phyloP scores from a whole-genome alignment of 345 rosid species.

The Balakata baccata region DNA sequence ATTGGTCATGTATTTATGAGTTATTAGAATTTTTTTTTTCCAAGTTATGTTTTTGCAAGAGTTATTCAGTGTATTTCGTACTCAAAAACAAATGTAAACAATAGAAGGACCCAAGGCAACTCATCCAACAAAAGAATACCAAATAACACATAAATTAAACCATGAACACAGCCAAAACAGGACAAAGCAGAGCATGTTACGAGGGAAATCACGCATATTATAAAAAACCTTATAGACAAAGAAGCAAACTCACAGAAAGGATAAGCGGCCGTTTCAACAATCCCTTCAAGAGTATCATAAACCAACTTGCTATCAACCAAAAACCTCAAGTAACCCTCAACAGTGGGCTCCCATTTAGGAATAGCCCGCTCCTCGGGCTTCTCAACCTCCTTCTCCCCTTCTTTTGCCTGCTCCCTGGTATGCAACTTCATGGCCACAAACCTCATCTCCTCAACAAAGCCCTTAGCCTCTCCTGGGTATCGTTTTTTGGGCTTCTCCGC shows the following conservation, averaged over 20 bases:
- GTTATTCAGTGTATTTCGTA: not conserved
- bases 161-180: not conserved
- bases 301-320: constrained; percentile 91
- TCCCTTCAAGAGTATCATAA: constrained; percentile 77
- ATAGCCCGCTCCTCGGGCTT: constrained; percentile 64
- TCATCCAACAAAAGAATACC: not conserved
- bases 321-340: constrained; percentile 81
- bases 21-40: no score
- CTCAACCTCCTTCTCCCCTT: constrained; percentile 79
- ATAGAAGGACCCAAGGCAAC: not conserved
- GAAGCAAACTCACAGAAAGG: constrained; percentile 62
- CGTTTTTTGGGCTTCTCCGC: constrained; percentile 70
- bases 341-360: constrained; percentile 69
- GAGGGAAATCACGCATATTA: not conserved
- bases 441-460: constrained; percentile 99
- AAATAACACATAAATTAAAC: not conserved
- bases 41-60: no score
- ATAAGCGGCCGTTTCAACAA: constrained; percentile 55
- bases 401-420: constrained; percentile 79
- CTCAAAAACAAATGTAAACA: not conserved
- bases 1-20: no score
- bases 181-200: not conserved
- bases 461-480: constrained; percentile 85
- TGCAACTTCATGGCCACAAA: constrained; percentile 93
- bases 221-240: not conserved